Conservation (phyloP, 2,329 filamentous ascomycete species). For the Paraphoma sp. region DNA sequence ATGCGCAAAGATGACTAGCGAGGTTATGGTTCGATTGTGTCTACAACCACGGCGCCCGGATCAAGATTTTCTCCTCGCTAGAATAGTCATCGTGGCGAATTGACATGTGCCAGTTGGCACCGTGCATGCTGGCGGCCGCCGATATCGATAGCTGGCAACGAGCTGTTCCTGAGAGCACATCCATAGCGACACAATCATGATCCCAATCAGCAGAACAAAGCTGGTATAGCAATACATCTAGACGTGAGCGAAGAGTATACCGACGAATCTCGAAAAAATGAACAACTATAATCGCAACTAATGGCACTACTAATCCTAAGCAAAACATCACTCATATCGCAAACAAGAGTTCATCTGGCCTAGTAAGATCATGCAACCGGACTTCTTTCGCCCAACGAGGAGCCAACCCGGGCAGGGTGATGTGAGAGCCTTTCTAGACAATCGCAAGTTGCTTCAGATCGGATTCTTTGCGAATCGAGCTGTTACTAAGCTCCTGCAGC, state of each 20-base stretch:
- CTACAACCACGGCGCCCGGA: background rate
- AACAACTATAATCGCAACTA: background rate
- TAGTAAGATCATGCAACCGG: too few species aligned
- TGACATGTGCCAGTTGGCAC: too few species aligned
- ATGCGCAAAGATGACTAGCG: slow-evolving; percentile 33
- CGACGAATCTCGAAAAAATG: background rate
- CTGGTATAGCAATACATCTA: background rate
- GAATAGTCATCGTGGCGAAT: too few species aligned
- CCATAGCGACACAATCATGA: too few species aligned
- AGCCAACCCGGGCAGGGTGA: too few species aligned
- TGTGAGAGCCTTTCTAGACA: too few species aligned
- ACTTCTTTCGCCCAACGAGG: too few species aligned
- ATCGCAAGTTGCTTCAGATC: background rate
- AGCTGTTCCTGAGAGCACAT: too few species aligned
- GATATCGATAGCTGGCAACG: too few species aligned
- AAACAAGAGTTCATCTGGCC: too few species aligned
- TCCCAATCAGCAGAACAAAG: background rate
- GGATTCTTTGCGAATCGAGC: background rate
- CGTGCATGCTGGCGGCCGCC: too few species aligned
- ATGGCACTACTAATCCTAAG: background rate
- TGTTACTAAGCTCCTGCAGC: background rate
- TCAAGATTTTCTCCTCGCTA: background rate
- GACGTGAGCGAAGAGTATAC: background rate
- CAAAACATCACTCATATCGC: too few species aligned
- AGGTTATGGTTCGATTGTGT: slow-evolving; percentile 3